Percentiles rank a stretch among this genome's conserved stretches.
These are phyloP conservation scores for Protomyces inouyei DNA, from an alignment of 1,139 yeast species.

Conservation along the genomic window DNA sequence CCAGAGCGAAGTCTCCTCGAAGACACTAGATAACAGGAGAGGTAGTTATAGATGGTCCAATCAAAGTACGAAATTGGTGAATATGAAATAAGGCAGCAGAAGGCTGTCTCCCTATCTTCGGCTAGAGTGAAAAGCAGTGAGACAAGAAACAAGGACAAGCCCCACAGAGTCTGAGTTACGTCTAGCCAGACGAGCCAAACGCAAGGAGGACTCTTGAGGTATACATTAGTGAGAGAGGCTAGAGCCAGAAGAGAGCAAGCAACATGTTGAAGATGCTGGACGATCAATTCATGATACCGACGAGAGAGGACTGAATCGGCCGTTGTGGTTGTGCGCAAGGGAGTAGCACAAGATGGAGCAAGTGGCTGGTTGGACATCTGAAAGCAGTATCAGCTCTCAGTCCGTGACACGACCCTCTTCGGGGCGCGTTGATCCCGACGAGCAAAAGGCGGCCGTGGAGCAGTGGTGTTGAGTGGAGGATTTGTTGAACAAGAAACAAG, in stretches of 20 bases:
- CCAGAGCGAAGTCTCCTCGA: too few relatives aligned
- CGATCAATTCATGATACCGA: background rate
- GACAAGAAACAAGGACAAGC: too few relatives aligned
- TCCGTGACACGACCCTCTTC: background rate
- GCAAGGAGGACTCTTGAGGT: too few relatives aligned
- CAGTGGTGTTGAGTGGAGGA: background rate
- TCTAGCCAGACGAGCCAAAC: too few relatives aligned
- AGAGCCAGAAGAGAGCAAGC: background rate
- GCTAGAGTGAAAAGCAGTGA: too few relatives aligned
- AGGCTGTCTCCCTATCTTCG: too few relatives aligned
- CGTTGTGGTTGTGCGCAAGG: too few relatives aligned
- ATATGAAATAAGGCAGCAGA: background rate
- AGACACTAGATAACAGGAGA: too few relatives aligned
- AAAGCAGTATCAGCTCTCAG: background rate
- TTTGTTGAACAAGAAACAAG: background rate
- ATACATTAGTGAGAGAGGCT: too few relatives aligned
- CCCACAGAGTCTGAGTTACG: too few relatives aligned
- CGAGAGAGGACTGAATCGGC: background rate
- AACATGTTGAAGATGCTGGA: background rate
- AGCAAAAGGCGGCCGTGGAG: background rate
- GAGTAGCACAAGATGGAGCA: too few relatives aligned
- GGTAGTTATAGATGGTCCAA: too few relatives aligned
- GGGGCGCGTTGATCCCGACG: background rate
- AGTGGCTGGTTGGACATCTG: background rate
- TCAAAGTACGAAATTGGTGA: background rate